Evolutionary conservation across 441 rosid genomes (phyloP), one percentile per base, ranked within the genome.

Genomic region (Adansonia gregorii): DNA sequence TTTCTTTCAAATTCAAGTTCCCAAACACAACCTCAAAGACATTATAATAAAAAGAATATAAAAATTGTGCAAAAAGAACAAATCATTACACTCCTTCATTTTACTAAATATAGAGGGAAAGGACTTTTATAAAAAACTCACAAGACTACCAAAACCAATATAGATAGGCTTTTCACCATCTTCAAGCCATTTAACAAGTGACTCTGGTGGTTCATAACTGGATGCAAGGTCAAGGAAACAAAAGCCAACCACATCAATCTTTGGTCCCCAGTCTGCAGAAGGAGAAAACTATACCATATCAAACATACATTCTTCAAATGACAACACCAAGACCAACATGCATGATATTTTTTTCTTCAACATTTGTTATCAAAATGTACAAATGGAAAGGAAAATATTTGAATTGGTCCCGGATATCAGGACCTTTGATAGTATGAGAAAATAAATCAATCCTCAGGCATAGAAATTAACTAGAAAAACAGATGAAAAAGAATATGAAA

Each of bases 121-220:
- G 46, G 56, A 52, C 67, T 31, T 12, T 48, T 24, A 58, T 63
- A 45, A 71, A 73, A 77, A 73, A 88, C 91, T 85, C 78, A 88
- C 91, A 45, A 86, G 91, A 83, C 91, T 88, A 65, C 91, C 91
- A 45, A 88, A 88, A 74, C 91, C 91, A 76, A 88, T 75, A 80
- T 88, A 88, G 80, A 88, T 81, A 59, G 91, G 89, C 78, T 79
- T 85, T 73, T 83, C 70, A 58, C 87, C 91, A 74, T 39, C 31
- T 77, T 79, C 78, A 43, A 88, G 85, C 89, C 89, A 88, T 14
- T 85, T 22, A 41, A 78, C 82, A 67, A 88, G 89, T 48, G 85
- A 70, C 8, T 83, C 83, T 20, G 91, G 89, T 11, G 91, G 91
- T 55, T 83, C 76, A 82, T 88, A 86, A 74, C 54, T 82, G 66